Conservation (phyloP, 75 land plant genomes). For the Ceratopteris richardii region DNA sequence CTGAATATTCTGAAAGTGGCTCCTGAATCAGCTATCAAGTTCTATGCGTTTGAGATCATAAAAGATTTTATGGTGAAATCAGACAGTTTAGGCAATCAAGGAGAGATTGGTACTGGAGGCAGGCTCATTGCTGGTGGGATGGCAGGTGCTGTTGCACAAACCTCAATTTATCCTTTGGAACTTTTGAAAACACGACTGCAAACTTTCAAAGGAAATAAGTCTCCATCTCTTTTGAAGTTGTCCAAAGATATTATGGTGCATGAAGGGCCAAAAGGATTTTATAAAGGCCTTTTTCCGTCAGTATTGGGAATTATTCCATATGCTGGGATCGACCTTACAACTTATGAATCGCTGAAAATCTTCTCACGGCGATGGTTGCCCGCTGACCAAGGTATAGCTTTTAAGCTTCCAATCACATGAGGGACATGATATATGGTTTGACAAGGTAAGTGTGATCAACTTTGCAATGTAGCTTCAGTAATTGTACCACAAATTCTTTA, state of each 20-base stretch:
- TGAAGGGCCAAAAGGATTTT: slow-evolving; percentile 72
- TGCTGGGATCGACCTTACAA: slow-evolving; percentile 87
- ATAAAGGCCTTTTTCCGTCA: slow-evolving; percentile 70
- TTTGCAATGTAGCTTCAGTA: too few species aligned
- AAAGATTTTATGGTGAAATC: slow-evolving; percentile 37
- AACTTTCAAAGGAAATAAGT: slow-evolving; percentile 34
- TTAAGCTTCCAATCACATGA: not conserved
- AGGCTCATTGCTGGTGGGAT: slow-evolving; percentile 77
- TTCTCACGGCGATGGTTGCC: slow-evolving; percentile 45
- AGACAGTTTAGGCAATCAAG: slow-evolving; percentile 35
- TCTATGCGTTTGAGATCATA: slow-evolving; percentile 69
- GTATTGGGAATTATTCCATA: slow-evolving; percentile 86
- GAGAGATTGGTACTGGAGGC: slow-evolving; percentile 54
- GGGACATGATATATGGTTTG: slow-evolving; percentile 1
- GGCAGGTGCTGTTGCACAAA: slow-evolving; percentile 90
- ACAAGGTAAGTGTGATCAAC: too few species aligned
- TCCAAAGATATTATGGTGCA: slow-evolving; percentile 60
- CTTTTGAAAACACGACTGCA: slow-evolving; percentile 82
- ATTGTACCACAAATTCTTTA: too few species aligned
- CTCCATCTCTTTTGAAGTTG: slow-evolving; percentile 37
- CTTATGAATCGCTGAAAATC: slow-evolving; percentile 82
- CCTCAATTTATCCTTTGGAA: slow-evolving; percentile 84
- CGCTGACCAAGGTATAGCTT: not conserved
- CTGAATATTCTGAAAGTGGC: slow-evolving; percentile 84
- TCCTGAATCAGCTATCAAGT: slow-evolving; percentile 87